phyloP scores from a whole-genome alignment of 768 basidiomycete genomes.

The Paxillus rubicundulus region DNA sequence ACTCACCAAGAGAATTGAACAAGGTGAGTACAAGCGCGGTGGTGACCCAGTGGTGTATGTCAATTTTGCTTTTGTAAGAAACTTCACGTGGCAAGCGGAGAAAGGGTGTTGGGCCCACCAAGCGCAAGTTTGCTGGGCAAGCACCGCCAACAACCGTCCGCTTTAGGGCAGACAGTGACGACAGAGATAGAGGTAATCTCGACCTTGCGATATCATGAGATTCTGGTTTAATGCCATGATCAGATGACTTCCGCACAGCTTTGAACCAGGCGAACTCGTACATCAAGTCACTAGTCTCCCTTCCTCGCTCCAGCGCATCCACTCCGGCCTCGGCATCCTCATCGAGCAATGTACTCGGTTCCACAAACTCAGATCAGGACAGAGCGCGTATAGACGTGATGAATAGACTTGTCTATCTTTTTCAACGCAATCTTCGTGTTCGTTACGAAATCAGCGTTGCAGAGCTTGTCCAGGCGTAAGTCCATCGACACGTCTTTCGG shows the following conservation, averaged over 20 bases:
- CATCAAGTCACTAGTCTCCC: slow-evolving; percentile 53
- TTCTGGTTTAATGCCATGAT: slow-evolving; percentile 10
- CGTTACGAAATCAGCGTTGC: slow-evolving; percentile 69
- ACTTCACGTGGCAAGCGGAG: slow-evolving; percentile 30
- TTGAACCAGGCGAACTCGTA: slow-evolving; percentile 61
- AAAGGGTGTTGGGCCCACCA: slow-evolving; percentile 26
- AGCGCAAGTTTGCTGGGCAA: slow-evolving; percentile 36
- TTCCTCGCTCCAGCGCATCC: slow-evolving; percentile 38
- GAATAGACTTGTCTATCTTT: slow-evolving; percentile 57
- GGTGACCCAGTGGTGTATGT: not conserved
- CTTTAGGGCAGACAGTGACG: slow-evolving; percentile 32
- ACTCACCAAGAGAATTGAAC: slow-evolving; percentile 52
- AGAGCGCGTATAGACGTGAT: slow-evolving; percentile 61
- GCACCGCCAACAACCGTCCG: slow-evolving; percentile 28
- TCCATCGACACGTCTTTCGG: slow-evolving; percentile 4
- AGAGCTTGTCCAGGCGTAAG: slow-evolving; percentile 77
- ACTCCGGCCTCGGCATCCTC: slow-evolving; percentile 37
- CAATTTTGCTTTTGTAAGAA: slow-evolving; percentile 15
- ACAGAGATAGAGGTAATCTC: slow-evolving; percentile 35
- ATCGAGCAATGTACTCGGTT: slow-evolving; percentile 35
- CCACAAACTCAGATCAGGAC: slow-evolving; percentile 43
- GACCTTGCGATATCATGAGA: not conserved
- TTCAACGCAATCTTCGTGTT: slow-evolving; percentile 72
- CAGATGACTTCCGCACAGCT: slow-evolving; percentile 74
- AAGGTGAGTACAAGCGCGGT: slow-evolving; percentile 30